phyloP scores from a whole-genome alignment of 1,284 basidiomycete genomes.

The Ustilago cynodontis region DNA sequence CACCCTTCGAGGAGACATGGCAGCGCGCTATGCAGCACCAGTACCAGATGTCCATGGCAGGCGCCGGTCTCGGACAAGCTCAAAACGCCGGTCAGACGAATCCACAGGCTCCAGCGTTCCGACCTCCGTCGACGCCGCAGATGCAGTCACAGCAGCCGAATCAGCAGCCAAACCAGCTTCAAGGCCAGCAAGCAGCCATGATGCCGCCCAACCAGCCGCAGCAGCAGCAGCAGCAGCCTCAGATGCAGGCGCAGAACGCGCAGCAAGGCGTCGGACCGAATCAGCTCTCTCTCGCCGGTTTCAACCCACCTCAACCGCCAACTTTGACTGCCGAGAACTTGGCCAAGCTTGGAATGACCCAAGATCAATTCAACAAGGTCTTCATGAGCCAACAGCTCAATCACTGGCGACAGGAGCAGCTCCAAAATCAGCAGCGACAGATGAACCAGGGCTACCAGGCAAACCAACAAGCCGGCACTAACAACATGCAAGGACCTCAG shows the following conservation, averaged over 20 bases:
- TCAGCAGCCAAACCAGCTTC: constrained; percentile 34
- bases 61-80: constrained; percentile 31
- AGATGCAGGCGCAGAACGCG: constrained; percentile 28
- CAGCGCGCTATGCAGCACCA: constrained; percentile 64
- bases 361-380: constrained; percentile 56
- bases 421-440: constrained; percentile 51
- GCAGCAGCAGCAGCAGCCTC: constrained; percentile 35
- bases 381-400: constrained; percentile 50
- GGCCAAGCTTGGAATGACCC: constrained; percentile 47
- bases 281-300: constrained; percentile 39
- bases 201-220: constrained; percentile 35
- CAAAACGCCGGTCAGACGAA: constrained; percentile 23
- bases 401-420: constrained; percentile 45
- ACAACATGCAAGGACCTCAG: constrained; percentile 8
- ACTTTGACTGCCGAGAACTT: constrained; percentile 52
- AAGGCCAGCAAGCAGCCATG: constrained; percentile 32
- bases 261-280: constrained; percentile 20
- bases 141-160: constrained; percentile 48
- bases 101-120: constrained; percentile 24
- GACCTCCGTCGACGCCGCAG: constrained; percentile 47
- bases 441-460: constrained; percentile 32
- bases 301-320: constrained; percentile 53
- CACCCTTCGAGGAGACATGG: constrained; percentile 66
- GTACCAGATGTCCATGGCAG: constrained; percentile 59
- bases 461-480: constrained; percentile 19